Base-by-base conservation (phyloP, 2,329 filamentous ascomycete genomes). In the Fusarium phyllophilum region DNA sequence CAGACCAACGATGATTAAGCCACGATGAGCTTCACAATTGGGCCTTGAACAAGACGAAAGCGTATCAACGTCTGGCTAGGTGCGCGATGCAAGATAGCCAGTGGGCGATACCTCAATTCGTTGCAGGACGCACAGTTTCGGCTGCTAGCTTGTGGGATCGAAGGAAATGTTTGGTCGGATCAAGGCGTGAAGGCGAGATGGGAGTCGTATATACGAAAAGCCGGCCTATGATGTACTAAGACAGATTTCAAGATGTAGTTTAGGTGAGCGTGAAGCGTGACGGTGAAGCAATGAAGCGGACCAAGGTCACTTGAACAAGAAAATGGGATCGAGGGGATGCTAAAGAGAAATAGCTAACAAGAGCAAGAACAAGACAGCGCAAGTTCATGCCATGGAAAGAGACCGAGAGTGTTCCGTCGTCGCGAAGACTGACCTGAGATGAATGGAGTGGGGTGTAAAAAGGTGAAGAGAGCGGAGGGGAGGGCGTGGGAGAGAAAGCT, bases 391-490 rank as follows among this genome's bases (percentile, higher is more conserved):
- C 57, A 65, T 74, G 71, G 72, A 74, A 74, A 74, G 68, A 74
- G 72, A 72, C 72, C 72, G 72, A 74, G 72, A 74, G 71, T 66
- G 52, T 72, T 62, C 71, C 71, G 71, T 72, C 63, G 57, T 74
- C 60, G 64, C 68, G 44, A 74, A 74, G 68, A 69, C 71, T 57
- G 56, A 74, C 72, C 63, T 72, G 42, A 51, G 66, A 46, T 61
- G 56, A 68, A 73, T 62, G 63, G 57, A 67, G 72, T 74, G 72
- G 72, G 52, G 72, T 74, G 71, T 42, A 49, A 54, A 55, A 57
- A 58, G 57, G 46, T 45, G 56, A 65, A 70, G 54, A 36, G 71
- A 61, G 38, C 51, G 58, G 45, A 39, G 45, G 52, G 33, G 58
- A 68, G 71, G 71, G 71, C 54, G 71, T 74, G 71, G 26, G 33